These are phyloP conservation scores for Apiospora arundinis DNA, from an alignment of 2,329 filamentous ascomycete species.

Conservation along the genomic window DNA sequence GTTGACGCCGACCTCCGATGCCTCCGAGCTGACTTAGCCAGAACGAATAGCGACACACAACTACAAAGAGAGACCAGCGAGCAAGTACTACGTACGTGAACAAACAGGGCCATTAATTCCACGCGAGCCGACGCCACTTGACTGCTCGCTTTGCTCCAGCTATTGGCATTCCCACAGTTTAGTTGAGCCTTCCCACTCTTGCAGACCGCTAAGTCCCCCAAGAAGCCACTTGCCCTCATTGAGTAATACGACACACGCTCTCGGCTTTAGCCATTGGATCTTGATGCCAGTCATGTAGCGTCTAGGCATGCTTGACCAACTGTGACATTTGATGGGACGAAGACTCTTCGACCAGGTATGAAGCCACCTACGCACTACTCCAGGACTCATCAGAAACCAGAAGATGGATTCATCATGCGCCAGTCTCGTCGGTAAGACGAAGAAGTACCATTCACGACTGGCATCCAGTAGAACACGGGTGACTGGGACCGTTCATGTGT, in stretches of 20 bases:
- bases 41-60: too few species aligned
- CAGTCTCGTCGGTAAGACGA: not conserved
- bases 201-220: not conserved
- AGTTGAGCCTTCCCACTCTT: constrained; percentile 1
- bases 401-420: not conserved
- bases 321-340: constrained; percentile 12
- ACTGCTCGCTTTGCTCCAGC: constrained; percentile 2
- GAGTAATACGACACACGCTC: constrained; percentile 16
- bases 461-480: not conserved
- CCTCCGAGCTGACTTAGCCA: not conserved
- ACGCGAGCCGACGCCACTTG: constrained; percentile 1
- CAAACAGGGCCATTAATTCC: not conserved
- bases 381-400: not conserved
- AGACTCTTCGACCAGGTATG: not conserved
- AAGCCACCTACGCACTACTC: not conserved
- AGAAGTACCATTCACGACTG: not conserved
- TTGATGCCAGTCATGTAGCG: constrained; percentile 17
- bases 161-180: constrained; percentile 15
- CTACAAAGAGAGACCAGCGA: not conserved
- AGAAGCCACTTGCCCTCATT: not conserved
- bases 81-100: not conserved
- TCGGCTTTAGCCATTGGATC: constrained; percentile 5
- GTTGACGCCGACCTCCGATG: not conserved
- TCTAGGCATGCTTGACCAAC: not conserved
- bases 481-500: not conserved